These are phyloP conservation scores for Amauroascus verrucosus DNA, from an alignment of 2,329 filamentous ascomycete genomes.

Conservation along the genomic window DNA sequence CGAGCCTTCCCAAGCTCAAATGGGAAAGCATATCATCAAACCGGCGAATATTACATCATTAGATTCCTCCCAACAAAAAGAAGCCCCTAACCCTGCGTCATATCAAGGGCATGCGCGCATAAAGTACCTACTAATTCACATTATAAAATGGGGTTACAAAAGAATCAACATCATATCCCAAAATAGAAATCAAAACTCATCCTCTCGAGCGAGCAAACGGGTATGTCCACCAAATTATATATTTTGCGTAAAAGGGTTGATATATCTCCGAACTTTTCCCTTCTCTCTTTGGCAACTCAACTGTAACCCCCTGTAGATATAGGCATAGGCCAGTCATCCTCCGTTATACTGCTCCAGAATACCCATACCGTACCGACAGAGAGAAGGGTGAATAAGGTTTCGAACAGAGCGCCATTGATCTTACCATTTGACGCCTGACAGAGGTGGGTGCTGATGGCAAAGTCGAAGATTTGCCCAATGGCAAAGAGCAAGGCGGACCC, in stretches of 20 bases:
- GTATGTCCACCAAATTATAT: slow-evolving; percentile 6
- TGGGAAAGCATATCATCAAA: neutral
- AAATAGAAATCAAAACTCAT: neutral
- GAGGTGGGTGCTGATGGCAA: slow-evolving; percentile 81
- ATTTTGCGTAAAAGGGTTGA: neutral
- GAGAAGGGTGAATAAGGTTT: slow-evolving; percentile 82
- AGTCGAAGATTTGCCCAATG: slow-evolving; percentile 91
- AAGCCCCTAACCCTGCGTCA: neutral
- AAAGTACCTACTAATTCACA: slow-evolving; percentile 4
- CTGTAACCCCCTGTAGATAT: slow-evolving; percentile 24
- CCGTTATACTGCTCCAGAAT: slow-evolving; percentile 98
- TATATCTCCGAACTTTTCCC: neutral
- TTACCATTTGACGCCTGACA: slow-evolving; percentile 72
- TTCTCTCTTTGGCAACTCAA: slow-evolving; percentile 14
- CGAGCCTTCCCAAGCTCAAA: neutral
- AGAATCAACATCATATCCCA: slow-evolving; percentile 2
- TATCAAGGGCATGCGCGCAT: slow-evolving; percentile 6
- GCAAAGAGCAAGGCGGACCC: slow-evolving; percentile 72
- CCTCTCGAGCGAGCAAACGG: neutral
- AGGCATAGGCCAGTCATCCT: slow-evolving; percentile 84
- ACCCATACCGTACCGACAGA: slow-evolving; percentile 77
- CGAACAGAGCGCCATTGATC: slow-evolving; percentile 87
- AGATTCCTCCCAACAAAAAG: neutral
- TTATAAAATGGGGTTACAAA: slow-evolving; percentile 1
- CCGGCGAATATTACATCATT: slow-evolving; percentile 5